These are phyloP conservation scores for Pleurotus tuoliensis DNA, from an alignment of 768 basidiomycete species.

Conservation along the genomic window DNA sequence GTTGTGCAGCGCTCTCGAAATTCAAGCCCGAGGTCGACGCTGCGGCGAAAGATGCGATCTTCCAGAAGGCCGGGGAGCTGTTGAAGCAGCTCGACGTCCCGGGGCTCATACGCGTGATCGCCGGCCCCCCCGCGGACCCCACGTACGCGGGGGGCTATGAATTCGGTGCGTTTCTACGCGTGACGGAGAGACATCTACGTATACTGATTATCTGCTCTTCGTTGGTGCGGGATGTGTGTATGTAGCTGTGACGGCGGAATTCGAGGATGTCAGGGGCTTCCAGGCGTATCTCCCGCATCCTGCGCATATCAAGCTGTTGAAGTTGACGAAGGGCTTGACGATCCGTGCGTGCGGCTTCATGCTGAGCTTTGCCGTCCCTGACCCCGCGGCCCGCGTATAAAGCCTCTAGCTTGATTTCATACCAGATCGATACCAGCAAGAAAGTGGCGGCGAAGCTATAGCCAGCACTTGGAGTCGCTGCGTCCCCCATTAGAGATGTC, in stretches of 20 bases:
- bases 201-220: not conserved
- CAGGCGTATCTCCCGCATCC: conserved; percentile 2
- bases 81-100: not conserved
- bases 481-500: too few species aligned
- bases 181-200: not conserved
- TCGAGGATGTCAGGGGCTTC: conserved; percentile 3
- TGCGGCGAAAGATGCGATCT: not conserved
- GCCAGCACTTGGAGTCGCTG: too few species aligned
- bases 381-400: not conserved
- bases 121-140: not conserved
- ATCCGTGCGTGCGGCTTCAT: not conserved
- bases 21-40: not conserved
- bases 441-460: not conserved
- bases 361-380: not conserved
- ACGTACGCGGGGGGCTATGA: not conserved
- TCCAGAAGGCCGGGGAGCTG: not conserved
- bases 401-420: conserved; percentile 8
- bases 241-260: conserved; percentile 3
- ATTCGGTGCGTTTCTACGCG: not conserved
- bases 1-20: not conserved
- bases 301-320: not conserved
- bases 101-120: not conserved
- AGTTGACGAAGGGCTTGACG: not conserved
- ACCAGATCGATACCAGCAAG: conserved; percentile 1
- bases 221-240: not conserved